Conservation (phyloP, 176 grass and related monocot genomes). For the Tillandsia leiboldiana region DNA sequence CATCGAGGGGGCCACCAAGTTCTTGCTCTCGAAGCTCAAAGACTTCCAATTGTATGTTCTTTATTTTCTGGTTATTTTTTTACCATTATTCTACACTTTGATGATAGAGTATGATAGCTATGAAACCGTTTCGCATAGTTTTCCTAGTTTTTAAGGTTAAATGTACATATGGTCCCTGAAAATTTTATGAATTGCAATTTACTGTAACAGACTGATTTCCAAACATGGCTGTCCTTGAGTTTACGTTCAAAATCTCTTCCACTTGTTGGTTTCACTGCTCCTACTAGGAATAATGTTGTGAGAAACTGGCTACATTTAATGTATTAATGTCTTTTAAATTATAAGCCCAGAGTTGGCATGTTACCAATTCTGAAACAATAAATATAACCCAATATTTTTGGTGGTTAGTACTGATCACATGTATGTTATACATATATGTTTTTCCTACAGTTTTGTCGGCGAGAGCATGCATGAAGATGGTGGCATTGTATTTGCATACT, state of each 20-base stretch:
- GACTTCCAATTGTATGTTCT: constrained; percentile 88
- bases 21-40: constrained; percentile 63
- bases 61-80: neutral
- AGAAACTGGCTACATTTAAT: too few species aligned
- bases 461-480: constrained; percentile 14
- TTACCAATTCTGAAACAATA: neutral
- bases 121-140: neutral
- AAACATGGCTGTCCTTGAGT: too few species aligned
- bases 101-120: neutral
- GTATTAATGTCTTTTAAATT: too few species aligned
- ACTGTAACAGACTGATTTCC: too few species aligned
- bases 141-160: neutral
- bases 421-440: neutral
- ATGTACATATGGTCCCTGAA: neutral
- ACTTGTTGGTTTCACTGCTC: too few species aligned
- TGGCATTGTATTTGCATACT: constrained; percentile 12
- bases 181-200: too few species aligned
- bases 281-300: too few species aligned
- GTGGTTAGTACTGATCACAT: neutral
- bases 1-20: constrained; percentile 67
- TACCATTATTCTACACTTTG: neutral
- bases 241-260: too few species aligned
- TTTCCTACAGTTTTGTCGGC: constrained; percentile 7
- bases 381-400: neutral
- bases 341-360: neutral